Base-by-base conservation (phyloP, 148 eudicot genomes). In the Chenopodium formosanum region DNA sequence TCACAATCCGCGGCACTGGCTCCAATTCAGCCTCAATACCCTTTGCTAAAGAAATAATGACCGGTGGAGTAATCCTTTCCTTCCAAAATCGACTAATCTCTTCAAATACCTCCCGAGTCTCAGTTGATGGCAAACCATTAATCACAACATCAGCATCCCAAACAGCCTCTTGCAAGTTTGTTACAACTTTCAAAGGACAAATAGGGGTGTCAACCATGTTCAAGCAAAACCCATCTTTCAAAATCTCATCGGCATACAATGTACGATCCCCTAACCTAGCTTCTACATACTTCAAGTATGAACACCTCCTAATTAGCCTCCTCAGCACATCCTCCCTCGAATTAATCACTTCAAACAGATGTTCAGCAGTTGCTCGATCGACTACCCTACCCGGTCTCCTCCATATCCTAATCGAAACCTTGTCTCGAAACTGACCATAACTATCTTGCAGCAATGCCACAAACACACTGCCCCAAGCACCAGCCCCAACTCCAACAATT, bases 391-490 rank as follows among this genome's bases (percentile, higher is more conserved):
- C 94, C 0, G 91, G 63, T 44, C 97, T 89, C 79, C 97, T 92
- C 97, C 97, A 93, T 85, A 92, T 86, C 82, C 97, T 89, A 56
- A 93, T 86, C 56, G 88, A 89, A 78, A 92, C 88, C 81, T 92
- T 92, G 4, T 93, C 94, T 1, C 95, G 82, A 63, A 85, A 81
- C 60, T 84, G 85, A 48, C 92, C 95, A 76, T 93, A 93, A 67
- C 91, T 82, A 79, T 93, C 95, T 78, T 93, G 97, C 64, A 93
- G 76, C 92, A 93, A 78, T 73, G 95, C 94, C 19, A 81, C 78
- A 87, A 93, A 93, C 3, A 93, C 97, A 91, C 94, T 93, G 22
- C 97, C 97, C 95, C 95, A 93, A 47, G 97, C 97, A 78, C 97
- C 97, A 0, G 97, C 97, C 25, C 97, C 97, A 22, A 93, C 91